Evolutionary conservation across 805 yeast genomes (phyloP), one percentile per base, ranked within the genome.

Genomic region (Tetrapisispora taiwanensis): DNA sequence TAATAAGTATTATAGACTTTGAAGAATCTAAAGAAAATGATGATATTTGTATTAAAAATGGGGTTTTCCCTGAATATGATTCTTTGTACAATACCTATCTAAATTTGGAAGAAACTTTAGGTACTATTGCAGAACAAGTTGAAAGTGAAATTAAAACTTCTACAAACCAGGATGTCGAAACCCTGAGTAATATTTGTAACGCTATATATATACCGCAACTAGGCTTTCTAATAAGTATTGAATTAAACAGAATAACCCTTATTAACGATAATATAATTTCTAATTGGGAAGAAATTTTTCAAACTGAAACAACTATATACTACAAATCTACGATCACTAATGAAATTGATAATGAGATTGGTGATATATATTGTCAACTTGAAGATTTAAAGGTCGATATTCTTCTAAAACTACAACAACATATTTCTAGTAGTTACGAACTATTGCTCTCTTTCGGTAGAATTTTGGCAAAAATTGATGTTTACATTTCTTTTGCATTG

Each of bases 151-250:
- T 51, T 14, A 36, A 7, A 15, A 22, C 3, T 3, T 20, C n/a
- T 36, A 14, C 14, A 2, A n/a, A 36, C 8, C 10, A 4, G 5
- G 37, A 34, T 2, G 9, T 34, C 10, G 20, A 14, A 7, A 14
- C 9, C 8, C 20, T 36, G 17, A 45, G 48, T 2, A 52, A 52
- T 5, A n/a, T 50, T 2, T 30, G 65, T 1, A 69, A 67, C 43
- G 66, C 66, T 0, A 64, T 67, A 0, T 72, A 71, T 48, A 66
- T 71, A 22, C 76, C 76, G 3, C 75, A 72, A 36, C 47, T 72
- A 19, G 76, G 76, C 0, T 72, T 63, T 41, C 48, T 72, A 34
- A 53, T 69, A 0, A 59, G 67, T 0, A 40, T 64, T 1, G 59
- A 57, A 15, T 20, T 37, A 1, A 30, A 39, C 5, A 36, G 48